Conservation (phyloP, 768 basidiomycete species). For the Xanthoconium stramineum region DNA sequence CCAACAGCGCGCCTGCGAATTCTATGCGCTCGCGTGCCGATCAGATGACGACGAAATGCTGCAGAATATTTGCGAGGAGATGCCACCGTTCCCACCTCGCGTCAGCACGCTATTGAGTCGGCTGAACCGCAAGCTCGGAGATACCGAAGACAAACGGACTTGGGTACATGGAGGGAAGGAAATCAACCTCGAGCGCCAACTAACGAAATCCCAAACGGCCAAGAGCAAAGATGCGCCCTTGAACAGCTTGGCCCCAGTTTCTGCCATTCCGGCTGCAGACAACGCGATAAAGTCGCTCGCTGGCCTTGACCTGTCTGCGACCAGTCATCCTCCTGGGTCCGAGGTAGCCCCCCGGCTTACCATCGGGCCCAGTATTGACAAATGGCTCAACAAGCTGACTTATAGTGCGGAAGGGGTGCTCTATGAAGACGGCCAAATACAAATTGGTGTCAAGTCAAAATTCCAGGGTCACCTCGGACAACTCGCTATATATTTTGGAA, state of each 20-base stretch:
- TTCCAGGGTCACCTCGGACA: slow-evolving; percentile 95
- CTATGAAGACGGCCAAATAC: slow-evolving; percentile 93
- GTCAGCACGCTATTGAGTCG: slow-evolving; percentile 86
- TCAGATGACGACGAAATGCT: slow-evolving; percentile 90
- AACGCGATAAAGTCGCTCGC: slow-evolving; percentile 74
- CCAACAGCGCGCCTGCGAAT: slow-evolving; percentile 98
- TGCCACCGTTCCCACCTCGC: slow-evolving; percentile 97
- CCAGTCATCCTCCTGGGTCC: slow-evolving; percentile 17
- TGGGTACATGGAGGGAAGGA: slow-evolving; percentile 97
- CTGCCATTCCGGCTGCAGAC: slow-evolving; percentile 36
- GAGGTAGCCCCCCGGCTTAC: slow-evolving; percentile 52
- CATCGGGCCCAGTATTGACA: slow-evolving; percentile 70
- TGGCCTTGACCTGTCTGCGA: slow-evolving; percentile 69
- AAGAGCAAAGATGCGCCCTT: slow-evolving; percentile 30
- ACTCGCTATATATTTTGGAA: slow-evolving; percentile 92
- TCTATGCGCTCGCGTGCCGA: slow-evolving; percentile 80
- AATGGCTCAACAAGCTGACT: slow-evolving; percentile 84
- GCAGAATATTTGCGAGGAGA: slow-evolving; percentile 95
- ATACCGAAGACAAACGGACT: slow-evolving; percentile 92
- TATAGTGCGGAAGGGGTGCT: slow-evolving; percentile 83
- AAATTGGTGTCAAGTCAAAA: slow-evolving; percentile 94
- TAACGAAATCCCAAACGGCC: slow-evolving; percentile 51
- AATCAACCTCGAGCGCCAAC: slow-evolving; percentile 75
- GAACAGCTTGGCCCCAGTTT: slow-evolving; percentile 36
- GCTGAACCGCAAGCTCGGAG: slow-evolving; percentile 84